These are phyloP conservation scores for Microcos paniculata DNA, from an alignment of 345 rosid genomes.

Conservation along the genomic window DNA sequence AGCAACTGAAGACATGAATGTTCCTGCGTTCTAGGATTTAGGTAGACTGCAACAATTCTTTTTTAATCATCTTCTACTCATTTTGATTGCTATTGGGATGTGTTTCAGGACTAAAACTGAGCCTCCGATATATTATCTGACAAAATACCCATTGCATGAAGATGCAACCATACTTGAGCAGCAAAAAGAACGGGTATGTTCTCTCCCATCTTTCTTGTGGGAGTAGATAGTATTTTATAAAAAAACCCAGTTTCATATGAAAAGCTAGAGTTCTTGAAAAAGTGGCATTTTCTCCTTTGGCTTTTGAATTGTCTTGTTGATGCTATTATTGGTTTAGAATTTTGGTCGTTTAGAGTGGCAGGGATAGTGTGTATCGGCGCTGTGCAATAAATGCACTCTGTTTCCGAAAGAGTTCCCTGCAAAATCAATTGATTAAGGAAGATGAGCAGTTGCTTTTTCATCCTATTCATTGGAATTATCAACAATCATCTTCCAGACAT, in stretches of 20 bases:
- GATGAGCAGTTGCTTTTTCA: conserved; percentile 11
- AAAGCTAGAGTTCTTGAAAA: background rate
- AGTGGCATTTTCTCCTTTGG: background rate
- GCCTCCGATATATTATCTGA: conserved; percentile 81
- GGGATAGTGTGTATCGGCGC: conserved; percentile 2
- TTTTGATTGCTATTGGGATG: conserved; percentile 29
- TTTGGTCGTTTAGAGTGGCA: background rate
- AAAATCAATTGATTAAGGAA: background rate
- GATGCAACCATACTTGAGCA: conserved; percentile 51
- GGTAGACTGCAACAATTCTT: conserved; percentile 27
- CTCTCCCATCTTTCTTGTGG: conserved; percentile 4
- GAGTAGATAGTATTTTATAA: background rate
- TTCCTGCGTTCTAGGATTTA: conserved; percentile 39
- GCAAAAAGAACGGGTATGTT: conserved; percentile 66
- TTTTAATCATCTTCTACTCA: conserved; percentile 2
- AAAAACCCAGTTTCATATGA: background rate
- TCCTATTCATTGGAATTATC: background rate
- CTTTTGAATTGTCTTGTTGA: background rate
- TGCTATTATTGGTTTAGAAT: background rate
- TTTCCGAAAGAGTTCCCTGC: conserved; percentile 10
- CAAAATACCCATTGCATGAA: conserved; percentile 62
- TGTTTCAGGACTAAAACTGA: conserved; percentile 83
- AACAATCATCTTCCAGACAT: conserved; percentile 11
- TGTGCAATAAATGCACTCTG: conserved; percentile 8
- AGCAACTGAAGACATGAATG: conserved; percentile 32